A percentile compares a stretch with the other conserved stretches of the same genome.
Conservation (phyloP, 2,329 filamentous ascomycete species). For the Fusarium fujikuroi region DNA sequence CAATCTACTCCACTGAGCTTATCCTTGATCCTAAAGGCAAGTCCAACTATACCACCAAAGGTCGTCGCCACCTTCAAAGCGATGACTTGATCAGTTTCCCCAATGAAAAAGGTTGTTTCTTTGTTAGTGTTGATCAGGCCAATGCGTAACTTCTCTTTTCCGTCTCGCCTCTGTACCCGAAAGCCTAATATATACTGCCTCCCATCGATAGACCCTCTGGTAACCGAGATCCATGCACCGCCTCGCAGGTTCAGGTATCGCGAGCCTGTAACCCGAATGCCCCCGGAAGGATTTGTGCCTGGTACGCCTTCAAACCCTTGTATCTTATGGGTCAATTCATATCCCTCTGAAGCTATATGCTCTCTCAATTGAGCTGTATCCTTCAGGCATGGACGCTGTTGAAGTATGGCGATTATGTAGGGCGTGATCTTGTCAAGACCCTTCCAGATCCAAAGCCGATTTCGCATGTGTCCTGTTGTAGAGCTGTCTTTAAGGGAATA, state of each 20-base stretch:
- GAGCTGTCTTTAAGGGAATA: neutral
- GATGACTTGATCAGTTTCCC: neutral
- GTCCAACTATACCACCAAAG: neutral
- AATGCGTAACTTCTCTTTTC: neutral
- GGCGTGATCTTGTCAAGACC: neutral
- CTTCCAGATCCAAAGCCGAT: neutral
- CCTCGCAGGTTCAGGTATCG: neutral
- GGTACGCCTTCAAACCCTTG: neutral
- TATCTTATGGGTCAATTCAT: neutral
- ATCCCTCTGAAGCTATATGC: neutral
- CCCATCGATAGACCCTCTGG: neutral
- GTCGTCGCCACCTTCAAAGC: neutral
- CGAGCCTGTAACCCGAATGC: neutral
- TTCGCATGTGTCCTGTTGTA: neutral
- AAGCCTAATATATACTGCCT: constrained; percentile 2
- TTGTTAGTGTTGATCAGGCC: neutral
- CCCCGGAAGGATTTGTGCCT: fast-evolving
- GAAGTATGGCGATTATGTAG: neutral
- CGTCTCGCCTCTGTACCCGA: neutral
- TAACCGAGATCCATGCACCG: neutral
- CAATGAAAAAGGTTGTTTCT: neutral
- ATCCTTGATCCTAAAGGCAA: neutral
- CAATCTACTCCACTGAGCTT: fast-evolving
- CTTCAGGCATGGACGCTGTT: neutral
- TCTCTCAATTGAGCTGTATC: fast-evolving